A percentile compares a stretch with the other conserved stretches of the same genome.
These are phyloP conservation scores for Paraconiothyrium brasiliense DNA, from an alignment of 2,329 filamentous ascomycete species.

Conservation along the genomic window DNA sequence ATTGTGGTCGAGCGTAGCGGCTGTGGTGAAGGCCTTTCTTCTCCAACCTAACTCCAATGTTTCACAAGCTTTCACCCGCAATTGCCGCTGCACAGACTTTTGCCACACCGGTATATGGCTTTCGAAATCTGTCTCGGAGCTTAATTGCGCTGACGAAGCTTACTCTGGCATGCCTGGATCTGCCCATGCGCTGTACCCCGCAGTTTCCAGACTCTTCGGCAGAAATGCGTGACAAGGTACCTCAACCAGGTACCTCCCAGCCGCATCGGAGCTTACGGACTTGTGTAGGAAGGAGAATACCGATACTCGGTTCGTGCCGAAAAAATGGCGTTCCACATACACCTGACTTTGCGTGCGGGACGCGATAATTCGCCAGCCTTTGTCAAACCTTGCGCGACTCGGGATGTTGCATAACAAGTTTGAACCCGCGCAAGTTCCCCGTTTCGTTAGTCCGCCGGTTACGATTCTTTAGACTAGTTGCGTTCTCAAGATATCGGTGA, in stretches of 20 bases:
- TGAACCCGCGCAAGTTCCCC: not conserved
- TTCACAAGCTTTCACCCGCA: constrained; percentile 1
- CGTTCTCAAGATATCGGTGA: not conserved
- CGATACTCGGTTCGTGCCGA: not conserved
- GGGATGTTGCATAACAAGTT: not conserved
- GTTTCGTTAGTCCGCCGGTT: not conserved
- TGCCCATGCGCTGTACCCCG: constrained; percentile 34
- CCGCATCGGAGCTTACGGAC: not conserved
- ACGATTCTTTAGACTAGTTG: not conserved
- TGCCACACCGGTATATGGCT: not conserved
- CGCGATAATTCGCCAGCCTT: not conserved
- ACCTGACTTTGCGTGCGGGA: not conserved
- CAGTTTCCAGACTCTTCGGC: constrained; percentile 25
- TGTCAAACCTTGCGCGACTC: constrained; percentile 2
- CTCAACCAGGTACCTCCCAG: constrained; percentile 2
- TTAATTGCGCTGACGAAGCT: constrained; percentile 39
- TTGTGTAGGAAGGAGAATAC: constrained; percentile 5
- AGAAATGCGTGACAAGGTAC: constrained; percentile 10
- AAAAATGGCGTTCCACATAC: not conserved
- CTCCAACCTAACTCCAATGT: not conserved
- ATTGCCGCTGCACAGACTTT: not conserved
- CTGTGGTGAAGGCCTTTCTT: no score
- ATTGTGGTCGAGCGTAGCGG: not conserved
- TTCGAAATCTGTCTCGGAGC: constrained; percentile 5
- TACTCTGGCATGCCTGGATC: constrained; percentile 20